Conservation (phyloP, 345 rosid genomes). For the Dipteronia dyeriana region DNA sequence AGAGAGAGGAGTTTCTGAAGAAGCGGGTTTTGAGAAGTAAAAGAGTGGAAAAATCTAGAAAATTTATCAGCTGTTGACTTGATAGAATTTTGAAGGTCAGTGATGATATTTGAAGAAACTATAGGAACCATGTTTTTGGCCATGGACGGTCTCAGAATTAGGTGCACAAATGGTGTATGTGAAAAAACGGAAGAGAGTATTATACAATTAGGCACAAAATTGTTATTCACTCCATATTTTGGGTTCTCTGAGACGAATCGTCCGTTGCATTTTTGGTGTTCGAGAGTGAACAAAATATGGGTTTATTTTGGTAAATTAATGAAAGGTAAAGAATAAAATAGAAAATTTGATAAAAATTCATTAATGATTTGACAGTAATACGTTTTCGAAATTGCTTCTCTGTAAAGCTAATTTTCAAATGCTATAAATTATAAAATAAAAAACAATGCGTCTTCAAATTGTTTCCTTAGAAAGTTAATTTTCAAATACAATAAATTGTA, state of each 20-base stretch:
- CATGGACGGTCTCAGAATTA: constrained; percentile 30
- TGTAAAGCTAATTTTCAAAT: no score
- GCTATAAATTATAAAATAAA: no score
- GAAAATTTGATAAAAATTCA: no score
- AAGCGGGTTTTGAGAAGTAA: constrained; percentile 56
- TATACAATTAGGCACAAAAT: constrained; percentile 28
- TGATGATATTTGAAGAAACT: constrained; percentile 36
- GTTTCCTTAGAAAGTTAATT: no score
- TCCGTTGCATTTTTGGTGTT: constrained; percentile 27
- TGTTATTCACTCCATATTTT: constrained; percentile 12
- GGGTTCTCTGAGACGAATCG: constrained; percentile 31
- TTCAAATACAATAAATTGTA: no score
- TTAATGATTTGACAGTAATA: no score
- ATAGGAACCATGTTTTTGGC: constrained; percentile 30
- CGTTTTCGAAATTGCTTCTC: no score
- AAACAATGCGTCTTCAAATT: no score
- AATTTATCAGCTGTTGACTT: constrained; percentile 44
- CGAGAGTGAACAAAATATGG: no score
- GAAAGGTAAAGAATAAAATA: no score
- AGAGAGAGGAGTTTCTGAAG: constrained; percentile 43
- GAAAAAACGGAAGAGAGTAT: constrained; percentile 46
- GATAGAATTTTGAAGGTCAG: constrained; percentile 47
- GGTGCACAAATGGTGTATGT: constrained; percentile 38
- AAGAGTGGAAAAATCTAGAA: constrained; percentile 32
- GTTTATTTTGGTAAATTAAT: no score